Conservation (phyloP, 257 asterid species). For the Nicotiana undulata region DNA sequence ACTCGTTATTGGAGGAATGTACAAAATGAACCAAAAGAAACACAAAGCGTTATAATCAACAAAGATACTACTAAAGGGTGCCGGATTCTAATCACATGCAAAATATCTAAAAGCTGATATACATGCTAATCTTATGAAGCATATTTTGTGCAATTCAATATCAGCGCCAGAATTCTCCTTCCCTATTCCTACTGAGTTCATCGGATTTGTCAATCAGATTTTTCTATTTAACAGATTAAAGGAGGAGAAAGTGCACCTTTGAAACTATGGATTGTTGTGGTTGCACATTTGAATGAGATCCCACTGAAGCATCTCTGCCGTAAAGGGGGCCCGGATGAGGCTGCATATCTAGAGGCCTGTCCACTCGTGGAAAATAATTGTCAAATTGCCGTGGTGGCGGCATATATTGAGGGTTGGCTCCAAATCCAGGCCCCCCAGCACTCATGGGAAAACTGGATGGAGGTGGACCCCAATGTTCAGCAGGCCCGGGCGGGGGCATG, state of each 20-base stretch:
- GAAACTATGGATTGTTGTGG: slow-evolving; percentile 61
- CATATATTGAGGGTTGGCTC: slow-evolving; percentile 40
- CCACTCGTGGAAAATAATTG: slow-evolving; percentile 54
- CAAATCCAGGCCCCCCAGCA: slow-evolving; percentile 49
- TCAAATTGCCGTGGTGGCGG: slow-evolving; percentile 61
- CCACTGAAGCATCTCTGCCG: slow-evolving; percentile 50
- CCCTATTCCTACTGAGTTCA: too few relatives aligned
- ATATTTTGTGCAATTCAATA: neutral
- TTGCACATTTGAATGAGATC: slow-evolving; percentile 47
- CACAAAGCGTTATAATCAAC: neutral
- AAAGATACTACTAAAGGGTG: neutral
- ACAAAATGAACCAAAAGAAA: neutral
- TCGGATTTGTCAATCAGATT: too few relatives aligned
- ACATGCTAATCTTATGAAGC: neutral
- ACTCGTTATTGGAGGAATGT: neutral
- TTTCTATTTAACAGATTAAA: neutral
- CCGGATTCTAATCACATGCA: neutral
- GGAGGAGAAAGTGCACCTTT: slow-evolving; percentile 37
- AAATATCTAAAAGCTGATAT: neutral
- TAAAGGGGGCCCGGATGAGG: slow-evolving; percentile 48
- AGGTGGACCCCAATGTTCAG: slow-evolving; percentile 61
- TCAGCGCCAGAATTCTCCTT: neutral
- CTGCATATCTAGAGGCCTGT: slow-evolving; percentile 47
- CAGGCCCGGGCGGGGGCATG: slow-evolving; percentile 30
- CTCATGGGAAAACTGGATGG: slow-evolving; percentile 45